Evolutionary conservation across 352 stramenopile genomes (phyloP).

Genomic region (Phytophthora melonis): DNA sequence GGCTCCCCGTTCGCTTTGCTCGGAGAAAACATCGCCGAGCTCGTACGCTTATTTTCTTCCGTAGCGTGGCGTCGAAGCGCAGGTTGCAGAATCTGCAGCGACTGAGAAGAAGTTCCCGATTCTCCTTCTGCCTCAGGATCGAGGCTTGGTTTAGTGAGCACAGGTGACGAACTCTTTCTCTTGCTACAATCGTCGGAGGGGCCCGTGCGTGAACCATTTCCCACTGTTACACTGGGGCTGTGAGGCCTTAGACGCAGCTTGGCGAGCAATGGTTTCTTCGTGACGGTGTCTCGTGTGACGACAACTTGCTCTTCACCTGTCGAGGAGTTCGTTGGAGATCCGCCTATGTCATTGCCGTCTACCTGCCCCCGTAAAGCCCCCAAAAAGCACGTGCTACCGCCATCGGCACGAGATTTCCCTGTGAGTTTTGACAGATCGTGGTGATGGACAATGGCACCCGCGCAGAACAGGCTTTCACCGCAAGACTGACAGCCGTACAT

Average conservation of each 20-base stretch:
- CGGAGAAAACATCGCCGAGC: conserved; percentile 6
- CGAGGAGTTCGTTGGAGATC: background rate
- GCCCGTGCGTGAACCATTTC: background rate
- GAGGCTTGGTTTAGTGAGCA: conserved; percentile 11
- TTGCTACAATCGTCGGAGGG: conserved; percentile 1
- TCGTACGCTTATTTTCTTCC: conserved; percentile 22
- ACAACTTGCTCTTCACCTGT: conserved; percentile 13
- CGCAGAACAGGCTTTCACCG: conserved; percentile 67
- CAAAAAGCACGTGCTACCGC: conserved; percentile 21
- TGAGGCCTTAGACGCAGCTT: conserved; percentile 67
- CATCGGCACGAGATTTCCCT: background rate
- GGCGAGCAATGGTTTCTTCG: conserved; percentile 56
- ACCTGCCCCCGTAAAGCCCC: conserved; percentile 20
- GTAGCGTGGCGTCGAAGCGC: conserved; percentile 9
- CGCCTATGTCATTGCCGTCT: background rate
- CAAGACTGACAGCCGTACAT: conserved; percentile 73
- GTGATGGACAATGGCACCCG: conserved; percentile 64
- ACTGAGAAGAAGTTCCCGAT: conserved; percentile 1
- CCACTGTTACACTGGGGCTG: conserved; percentile 41
- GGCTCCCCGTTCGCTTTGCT: conserved; percentile 21
- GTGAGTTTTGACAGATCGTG: conserved; percentile 24
- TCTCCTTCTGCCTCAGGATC: conserved; percentile 1
- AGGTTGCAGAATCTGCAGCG: conserved; percentile 24
- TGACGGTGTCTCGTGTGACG: conserved; percentile 15
- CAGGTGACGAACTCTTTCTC: conserved; percentile 18